Evolutionary conservation across 1,139 yeast species (phyloP), one percentile per base, ranked within the genome.

Genomic region (Wickerhamiella infanticola): DNA sequence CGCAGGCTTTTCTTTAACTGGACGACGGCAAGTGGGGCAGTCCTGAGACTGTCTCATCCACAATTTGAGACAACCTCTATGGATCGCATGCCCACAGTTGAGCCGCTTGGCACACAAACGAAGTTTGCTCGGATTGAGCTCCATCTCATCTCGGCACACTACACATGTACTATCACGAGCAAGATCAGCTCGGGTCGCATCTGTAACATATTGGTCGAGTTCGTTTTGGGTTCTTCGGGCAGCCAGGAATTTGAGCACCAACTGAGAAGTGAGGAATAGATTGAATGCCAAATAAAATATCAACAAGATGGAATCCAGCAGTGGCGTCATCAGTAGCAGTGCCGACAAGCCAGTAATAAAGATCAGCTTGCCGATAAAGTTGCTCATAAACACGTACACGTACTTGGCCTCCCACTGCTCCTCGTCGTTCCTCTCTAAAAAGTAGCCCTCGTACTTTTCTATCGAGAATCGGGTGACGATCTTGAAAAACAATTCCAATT

Each of bases 1-100:
- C 11, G 9, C 11, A 7, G 33, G 33, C 33, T 29, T 29, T 29
- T 7, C 7, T 31, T 44, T 38, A 9, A 48, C 45, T 8, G 50
- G 42, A 24, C 42, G 45, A 8, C 50, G 41, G 33, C 96, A 88
- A 48, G 86, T 75, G 1, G 98, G 97, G 65, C 98, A 90, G 27
- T 77, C 74, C 56, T 81, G 94, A 0, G 95, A 83, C 53, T 94
- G 72, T 58, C 83, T 95, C 54, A 88, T 68, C 98, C 98, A 90
- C 55, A 81, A 81, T 58, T 84, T 83, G 53, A 90, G 70, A 62
- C 97, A 90, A 2, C 94, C 93, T 67, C 81, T 68, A 61, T 90
- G 98, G 48, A 88, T 69, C 48, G 84, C 80, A 62, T 90, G 98
- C 24, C 82, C 81, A 66, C 98, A 90, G 2, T 69, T 69, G 46